Evolutionary conservation across 2,329 filamentous ascomycete species (phyloP).

Genomic region (Scytalidium sp.): DNA sequence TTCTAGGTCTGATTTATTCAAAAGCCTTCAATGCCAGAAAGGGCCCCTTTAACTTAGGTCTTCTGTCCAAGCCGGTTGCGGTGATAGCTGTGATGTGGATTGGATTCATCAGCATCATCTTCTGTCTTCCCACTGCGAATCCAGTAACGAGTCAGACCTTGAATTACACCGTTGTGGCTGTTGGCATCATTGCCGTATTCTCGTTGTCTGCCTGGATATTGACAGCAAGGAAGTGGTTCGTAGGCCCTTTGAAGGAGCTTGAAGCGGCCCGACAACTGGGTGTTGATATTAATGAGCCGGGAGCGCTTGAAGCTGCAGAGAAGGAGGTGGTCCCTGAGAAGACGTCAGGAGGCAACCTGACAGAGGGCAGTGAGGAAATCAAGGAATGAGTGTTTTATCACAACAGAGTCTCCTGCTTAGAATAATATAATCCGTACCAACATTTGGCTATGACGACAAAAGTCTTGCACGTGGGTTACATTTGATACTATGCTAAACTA

Average conservation of each 20-base stretch:
- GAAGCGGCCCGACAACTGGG: constrained; percentile 45
- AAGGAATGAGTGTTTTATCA: too few relatives aligned
- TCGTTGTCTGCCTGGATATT: constrained; percentile 46
- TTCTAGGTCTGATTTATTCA: constrained; percentile 51
- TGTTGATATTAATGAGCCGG: constrained; percentile 36
- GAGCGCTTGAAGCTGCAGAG: constrained; percentile 21
- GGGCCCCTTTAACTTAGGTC: constrained; percentile 52
- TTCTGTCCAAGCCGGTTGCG: constrained; percentile 44
- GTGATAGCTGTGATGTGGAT: constrained; percentile 49
- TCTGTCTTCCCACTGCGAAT: constrained; percentile 54
- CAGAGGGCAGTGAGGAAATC: background rate
- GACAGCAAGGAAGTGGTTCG: constrained; percentile 53
- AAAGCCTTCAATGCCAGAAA: constrained; percentile 45
- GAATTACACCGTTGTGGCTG: constrained; percentile 58
- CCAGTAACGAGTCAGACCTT: constrained; percentile 54
- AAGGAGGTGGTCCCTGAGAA: constrained; percentile 4
- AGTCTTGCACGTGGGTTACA: too few relatives aligned
- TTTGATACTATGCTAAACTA: too few relatives aligned
- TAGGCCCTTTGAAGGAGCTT: constrained; percentile 51
- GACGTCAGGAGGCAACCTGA: background rate
- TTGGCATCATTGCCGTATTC: constrained; percentile 51
- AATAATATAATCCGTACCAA: too few relatives aligned
- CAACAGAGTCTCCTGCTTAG: too few relatives aligned
- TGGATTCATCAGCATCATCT: constrained; percentile 51
- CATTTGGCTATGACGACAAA: too few relatives aligned